Evolutionary conservation across 345 rosid genomes (phyloP).

Genomic region (Schrenkiella parvula): DNA sequence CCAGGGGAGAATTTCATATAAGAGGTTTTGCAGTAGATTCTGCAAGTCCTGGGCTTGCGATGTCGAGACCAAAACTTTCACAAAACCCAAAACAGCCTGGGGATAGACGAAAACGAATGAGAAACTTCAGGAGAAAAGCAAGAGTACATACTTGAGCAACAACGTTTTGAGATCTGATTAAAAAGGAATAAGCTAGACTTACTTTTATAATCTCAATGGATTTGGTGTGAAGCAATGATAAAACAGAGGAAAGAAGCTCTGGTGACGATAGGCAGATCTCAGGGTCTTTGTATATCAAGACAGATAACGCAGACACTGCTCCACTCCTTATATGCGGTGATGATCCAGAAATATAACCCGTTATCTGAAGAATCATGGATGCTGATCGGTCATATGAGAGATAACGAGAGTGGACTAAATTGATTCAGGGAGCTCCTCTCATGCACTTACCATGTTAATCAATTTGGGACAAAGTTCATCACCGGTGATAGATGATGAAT

Average conservation of each 20-base stretch:
- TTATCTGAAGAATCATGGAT: constrained; percentile 48
- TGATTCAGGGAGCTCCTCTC: not conserved
- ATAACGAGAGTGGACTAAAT: not conserved
- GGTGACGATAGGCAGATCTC: constrained; percentile 55
- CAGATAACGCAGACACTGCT: constrained; percentile 89
- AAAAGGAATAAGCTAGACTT: constrained; percentile 15
- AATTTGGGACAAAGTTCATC: constrained; percentile 54
- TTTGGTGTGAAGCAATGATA: constrained; percentile 82
- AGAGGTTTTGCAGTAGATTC: constrained; percentile 48
- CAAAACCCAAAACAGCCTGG: constrained; percentile 89
- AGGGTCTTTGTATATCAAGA: constrained; percentile 61
- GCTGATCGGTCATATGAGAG: not conserved
- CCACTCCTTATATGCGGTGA: constrained; percentile 93
- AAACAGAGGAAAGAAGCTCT: constrained; percentile 65
- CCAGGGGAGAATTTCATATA: constrained; percentile 66
- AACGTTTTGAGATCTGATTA: not conserved
- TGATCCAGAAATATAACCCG: constrained; percentile 86
- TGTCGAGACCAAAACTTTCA: constrained; percentile 80
- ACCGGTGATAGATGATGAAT: constrained; percentile 31
- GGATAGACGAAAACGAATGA: constrained; percentile 4
- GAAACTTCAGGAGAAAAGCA: constrained; percentile 1
- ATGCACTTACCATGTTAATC: constrained; percentile 64
- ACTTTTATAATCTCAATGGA: constrained; percentile 79
- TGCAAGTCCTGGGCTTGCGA: constrained; percentile 62
- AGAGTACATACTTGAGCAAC: not conserved